Conservation (phyloP, 139 green algal genomes). For the Ostreobium quekettii region DNA sequence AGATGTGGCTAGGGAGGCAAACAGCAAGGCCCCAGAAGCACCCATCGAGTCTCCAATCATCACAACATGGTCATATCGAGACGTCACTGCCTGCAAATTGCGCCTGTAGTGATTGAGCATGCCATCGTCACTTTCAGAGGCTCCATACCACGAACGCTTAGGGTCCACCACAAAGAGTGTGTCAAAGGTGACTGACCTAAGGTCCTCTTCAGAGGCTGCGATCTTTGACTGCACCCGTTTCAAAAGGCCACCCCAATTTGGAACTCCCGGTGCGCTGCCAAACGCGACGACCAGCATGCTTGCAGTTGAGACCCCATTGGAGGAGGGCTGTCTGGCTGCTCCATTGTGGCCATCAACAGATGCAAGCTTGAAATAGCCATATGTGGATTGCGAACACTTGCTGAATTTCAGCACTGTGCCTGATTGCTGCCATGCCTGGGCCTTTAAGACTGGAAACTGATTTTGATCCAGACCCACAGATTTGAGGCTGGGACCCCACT, state of each 20-base stretch:
- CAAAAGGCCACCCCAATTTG: slow-evolving; percentile 88
- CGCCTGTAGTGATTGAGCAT: slow-evolving; percentile 18
- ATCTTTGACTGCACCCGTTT: slow-evolving; percentile 32
- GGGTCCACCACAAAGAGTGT: slow-evolving; percentile 78
- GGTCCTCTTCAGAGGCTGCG: not conserved
- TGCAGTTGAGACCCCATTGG: too few relatives aligned
- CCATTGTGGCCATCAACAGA: too few relatives aligned
- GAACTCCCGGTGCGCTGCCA: slow-evolving; percentile 80
- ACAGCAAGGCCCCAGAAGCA: slow-evolving; percentile 71
- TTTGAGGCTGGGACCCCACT: slow-evolving; percentile 15
- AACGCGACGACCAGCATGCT: slow-evolving; percentile 84
- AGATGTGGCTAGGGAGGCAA: slow-evolving; percentile 54
- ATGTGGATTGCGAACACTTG: too few relatives aligned
- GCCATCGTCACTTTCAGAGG: slow-evolving; percentile 31
- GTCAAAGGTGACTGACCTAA: slow-evolving; percentile 48
- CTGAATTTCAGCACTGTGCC: too few relatives aligned
- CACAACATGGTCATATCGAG: slow-evolving; percentile 59
- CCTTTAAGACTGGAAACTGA: slow-evolving; percentile 19
- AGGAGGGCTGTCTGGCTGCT: too few relatives aligned
- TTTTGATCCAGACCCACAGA: slow-evolving; percentile 44
- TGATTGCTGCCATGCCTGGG: too few relatives aligned
- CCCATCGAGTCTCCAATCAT: slow-evolving; percentile 92
- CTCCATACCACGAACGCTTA: slow-evolving; percentile 58
- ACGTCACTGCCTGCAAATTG: slow-evolving; percentile 27
- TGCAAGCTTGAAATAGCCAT: too few relatives aligned